Conservation (phyloP, 108 stramenopile genomes). For the Cyclotella atomus region DNA sequence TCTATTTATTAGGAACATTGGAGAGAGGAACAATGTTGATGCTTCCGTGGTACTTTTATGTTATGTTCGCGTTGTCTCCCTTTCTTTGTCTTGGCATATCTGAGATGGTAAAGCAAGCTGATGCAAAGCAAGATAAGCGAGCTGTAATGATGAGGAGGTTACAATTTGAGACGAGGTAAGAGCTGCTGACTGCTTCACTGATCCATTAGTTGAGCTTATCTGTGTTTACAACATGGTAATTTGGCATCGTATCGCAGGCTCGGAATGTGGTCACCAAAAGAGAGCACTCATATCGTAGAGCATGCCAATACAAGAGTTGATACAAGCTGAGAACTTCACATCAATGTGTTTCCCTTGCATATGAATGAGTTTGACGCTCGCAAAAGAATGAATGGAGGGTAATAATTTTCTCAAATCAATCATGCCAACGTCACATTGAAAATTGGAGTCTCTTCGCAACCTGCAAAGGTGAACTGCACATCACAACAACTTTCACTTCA, state of each 20-base stretch:
- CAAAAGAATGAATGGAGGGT: too few relatives aligned
- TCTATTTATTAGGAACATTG: conserved; percentile 51
- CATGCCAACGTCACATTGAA: too few relatives aligned
- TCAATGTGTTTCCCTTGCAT: too few relatives aligned
- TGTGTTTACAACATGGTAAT: neutral
- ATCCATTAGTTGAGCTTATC: neutral
- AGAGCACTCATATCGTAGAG: conserved; percentile 22
- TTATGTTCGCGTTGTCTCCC: conserved; percentile 58
- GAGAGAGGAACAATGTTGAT: conserved; percentile 44
- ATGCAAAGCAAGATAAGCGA: conserved; percentile 59
- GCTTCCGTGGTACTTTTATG: conserved; percentile 77
- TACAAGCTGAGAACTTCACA: too few relatives aligned
- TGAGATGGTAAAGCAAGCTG: conserved; percentile 67
- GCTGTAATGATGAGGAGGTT: conserved; percentile 84
- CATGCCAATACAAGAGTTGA: too few relatives aligned
- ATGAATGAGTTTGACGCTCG: too few relatives aligned
- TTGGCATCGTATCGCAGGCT: conserved; percentile 7
- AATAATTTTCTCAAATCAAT: too few relatives aligned
- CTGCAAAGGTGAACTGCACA: too few relatives aligned
- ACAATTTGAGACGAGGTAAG: conserved; percentile 84
- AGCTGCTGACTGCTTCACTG: neutral
- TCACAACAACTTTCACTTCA: too few relatives aligned
- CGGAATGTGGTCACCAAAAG: conserved; percentile 52
- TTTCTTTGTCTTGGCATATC: conserved; percentile 59
- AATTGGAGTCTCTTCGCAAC: too few relatives aligned